Evolutionary conservation across 306 rosid species (phyloP).

Genomic region (apple (Malus domestica)): DNA sequence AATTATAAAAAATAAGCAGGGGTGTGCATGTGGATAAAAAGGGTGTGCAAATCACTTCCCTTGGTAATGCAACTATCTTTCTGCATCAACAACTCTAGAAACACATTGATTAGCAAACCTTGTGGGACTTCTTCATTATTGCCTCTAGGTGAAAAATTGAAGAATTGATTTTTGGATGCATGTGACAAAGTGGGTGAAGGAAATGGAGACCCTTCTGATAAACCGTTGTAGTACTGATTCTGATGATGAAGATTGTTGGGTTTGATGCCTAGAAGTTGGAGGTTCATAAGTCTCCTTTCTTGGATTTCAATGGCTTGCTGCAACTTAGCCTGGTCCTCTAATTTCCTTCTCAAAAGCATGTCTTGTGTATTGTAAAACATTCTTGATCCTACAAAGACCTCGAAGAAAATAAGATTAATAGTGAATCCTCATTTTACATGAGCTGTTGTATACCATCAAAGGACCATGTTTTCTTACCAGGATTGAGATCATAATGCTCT

Average conservation of each 20-base stretch:
- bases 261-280: constrained; percentile 69
- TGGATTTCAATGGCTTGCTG: constrained; percentile 78
- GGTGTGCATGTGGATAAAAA: no score
- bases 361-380: constrained; percentile 64
- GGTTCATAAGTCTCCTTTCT: constrained; percentile 61
- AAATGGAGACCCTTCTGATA: constrained; percentile 45
- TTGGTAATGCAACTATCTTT: not conserved
- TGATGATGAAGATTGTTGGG: constrained; percentile 35
- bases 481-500: constrained; percentile 25
- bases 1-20: no score
- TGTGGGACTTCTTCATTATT: constrained; percentile 30
- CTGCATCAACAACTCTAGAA: not conserved
- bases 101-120: constrained; percentile 36
- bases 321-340: constrained; percentile 75
- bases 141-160: constrained; percentile 32
- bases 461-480: constrained; percentile 17
- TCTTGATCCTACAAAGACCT: constrained; percentile 45
- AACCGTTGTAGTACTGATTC: constrained; percentile 31
- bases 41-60: not conserved
- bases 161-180: constrained; percentile 30
- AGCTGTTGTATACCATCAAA: not conserved
- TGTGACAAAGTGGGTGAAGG: constrained; percentile 32
- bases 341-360: constrained; percentile 50
- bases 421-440: not conserved
- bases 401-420: not conserved